Evolutionary conservation across 306 rosid species (phyloP), one percentile per base, ranked within the genome.

Genomic region (Fagus sylvatica): DNA sequence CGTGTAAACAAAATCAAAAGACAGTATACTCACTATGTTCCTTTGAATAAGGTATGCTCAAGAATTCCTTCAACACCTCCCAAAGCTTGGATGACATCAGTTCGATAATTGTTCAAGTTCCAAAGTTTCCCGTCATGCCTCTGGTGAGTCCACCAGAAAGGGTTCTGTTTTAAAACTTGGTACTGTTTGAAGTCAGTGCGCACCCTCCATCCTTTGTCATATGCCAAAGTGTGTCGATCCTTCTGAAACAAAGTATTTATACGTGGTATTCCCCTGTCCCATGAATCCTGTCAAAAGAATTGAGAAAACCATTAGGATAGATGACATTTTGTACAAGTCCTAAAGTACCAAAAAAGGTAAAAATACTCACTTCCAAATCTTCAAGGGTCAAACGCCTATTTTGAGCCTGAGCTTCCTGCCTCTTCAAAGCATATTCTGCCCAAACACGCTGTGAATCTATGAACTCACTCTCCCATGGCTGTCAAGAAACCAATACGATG

Each of bases 101-200:
- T 95, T 76, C 99, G 84, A 76, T 95, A 95, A 83, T 95, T 95
- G 85, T 95, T 95, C 88, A 95, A 85, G 88, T 95, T 95, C 99
- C 99, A 95, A 74, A 95, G 76, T 49, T 95, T 95, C 56, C 99
- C 99, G 77, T 95, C 99, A 53, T 95, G 99, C 84, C 99, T 88
- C 84, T 95, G 99, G 83, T 95, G 99, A 7, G 99, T 95, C 99
- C 99, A 95, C 99, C 99, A 95, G 75, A 95, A 95, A 72, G 99
- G 99, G 57, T 95, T 95, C 84, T 95, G 99, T 48, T 95, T 95
- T 83, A 95, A 78, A 80, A 95, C 99, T 81, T 96, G 99, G 85
- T 96, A 96, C 81, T 96, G 99, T 82, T 96, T 96, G 84, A 96
- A 96, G 80, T 96, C 99, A 17, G 99, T 91, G 5, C 99, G 98